These are phyloP conservation scores for Boletus subparvulus DNA, from an alignment of 768 basidiomycete genomes.

Conservation along the genomic window DNA sequence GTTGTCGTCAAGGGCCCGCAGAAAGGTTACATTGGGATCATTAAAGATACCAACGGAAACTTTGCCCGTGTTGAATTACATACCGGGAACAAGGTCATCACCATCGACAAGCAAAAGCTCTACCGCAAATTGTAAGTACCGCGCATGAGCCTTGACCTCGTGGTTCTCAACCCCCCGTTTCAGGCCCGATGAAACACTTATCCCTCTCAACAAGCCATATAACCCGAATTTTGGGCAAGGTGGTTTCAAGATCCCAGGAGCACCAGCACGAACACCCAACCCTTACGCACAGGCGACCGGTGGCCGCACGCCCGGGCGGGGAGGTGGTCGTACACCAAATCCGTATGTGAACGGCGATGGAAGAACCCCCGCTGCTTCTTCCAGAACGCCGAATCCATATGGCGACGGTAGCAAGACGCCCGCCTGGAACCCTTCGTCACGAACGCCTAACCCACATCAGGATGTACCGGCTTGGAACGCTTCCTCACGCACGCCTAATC, in stretches of 20 bases:
- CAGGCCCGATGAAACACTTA: conserved; percentile 58
- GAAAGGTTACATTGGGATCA: conserved; percentile 88
- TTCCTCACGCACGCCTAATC: conserved; percentile 55
- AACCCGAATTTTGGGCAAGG: conserved; percentile 21
- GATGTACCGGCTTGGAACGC: conserved; percentile 52
- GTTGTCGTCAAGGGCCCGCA: conserved; percentile 81
- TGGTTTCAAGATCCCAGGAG: conserved; percentile 36
- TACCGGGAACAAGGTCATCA: conserved; percentile 86
- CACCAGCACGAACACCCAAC: conserved; percentile 46
- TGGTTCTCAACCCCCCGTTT: conserved; percentile 8
- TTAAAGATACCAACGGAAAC: conserved; percentile 92
- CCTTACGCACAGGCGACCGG: conserved; percentile 42
- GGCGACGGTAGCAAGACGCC: conserved; percentile 65
- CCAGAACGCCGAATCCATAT: conserved; percentile 71
- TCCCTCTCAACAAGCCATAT: conserved; percentile 45
- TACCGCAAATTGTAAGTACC: conserved; percentile 66
- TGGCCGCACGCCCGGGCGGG: conserved; percentile 39
- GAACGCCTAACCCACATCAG: conserved; percentile 58
- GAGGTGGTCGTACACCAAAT: conserved; percentile 59
- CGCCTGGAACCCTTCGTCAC: conserved; percentile 52
- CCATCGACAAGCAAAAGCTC: conserved; percentile 79
- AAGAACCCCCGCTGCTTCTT: conserved; percentile 59
- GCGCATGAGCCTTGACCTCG: neutral
- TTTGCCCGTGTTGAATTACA: conserved; percentile 87
- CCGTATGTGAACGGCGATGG: conserved; percentile 60